Conservation (phyloP, 371 early-diverging fungal species). For the Actinomortierella wolfii region DNA sequence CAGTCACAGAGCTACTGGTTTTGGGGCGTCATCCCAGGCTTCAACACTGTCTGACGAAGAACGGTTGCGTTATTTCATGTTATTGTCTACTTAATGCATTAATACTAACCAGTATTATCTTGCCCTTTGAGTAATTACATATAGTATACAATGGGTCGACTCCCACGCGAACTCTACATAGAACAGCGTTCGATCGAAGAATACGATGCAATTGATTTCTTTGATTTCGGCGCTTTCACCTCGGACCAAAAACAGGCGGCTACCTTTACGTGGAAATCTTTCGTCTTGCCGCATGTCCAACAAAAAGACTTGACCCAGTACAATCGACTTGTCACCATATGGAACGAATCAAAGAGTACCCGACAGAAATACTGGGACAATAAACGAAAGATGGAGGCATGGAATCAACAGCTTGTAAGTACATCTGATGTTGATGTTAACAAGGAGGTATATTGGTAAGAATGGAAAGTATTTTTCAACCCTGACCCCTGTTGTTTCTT, state of each 20-base stretch:
- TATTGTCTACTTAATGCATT: neutral
- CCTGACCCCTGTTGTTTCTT: neutral
- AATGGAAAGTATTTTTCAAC: neutral
- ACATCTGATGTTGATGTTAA: neutral
- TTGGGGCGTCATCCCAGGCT: constrained; percentile 15
- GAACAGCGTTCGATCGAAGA: constrained; percentile 12
- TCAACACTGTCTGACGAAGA: constrained; percentile 7
- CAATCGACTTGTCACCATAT: constrained; percentile 3
- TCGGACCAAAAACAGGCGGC: constrained; percentile 9
- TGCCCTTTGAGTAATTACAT: neutral
- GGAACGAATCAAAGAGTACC: constrained; percentile 9
- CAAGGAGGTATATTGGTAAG: neutral
- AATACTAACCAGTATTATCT: too few relatives aligned
- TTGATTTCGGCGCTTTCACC: constrained; percentile 8
- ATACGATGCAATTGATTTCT: constrained; percentile 14
- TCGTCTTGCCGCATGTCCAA: constrained; percentile 10
- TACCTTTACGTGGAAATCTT: constrained; percentile 6
- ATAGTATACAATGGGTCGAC: constrained; percentile 7
- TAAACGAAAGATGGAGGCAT: constrained; percentile 3
- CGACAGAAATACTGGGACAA: constrained; percentile 9
- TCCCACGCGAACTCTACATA: constrained; percentile 6
- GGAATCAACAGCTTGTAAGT: constrained; percentile 13
- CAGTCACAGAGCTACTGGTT: constrained; percentile 18
- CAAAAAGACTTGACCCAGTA: constrained; percentile 2
- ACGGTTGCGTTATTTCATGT: neutral